A percentile compares a stretch with the other conserved stretches of the same genome.
Conservation (phyloP, 192 early-diverging fungal species). For the Backusella australiensis region DNA sequence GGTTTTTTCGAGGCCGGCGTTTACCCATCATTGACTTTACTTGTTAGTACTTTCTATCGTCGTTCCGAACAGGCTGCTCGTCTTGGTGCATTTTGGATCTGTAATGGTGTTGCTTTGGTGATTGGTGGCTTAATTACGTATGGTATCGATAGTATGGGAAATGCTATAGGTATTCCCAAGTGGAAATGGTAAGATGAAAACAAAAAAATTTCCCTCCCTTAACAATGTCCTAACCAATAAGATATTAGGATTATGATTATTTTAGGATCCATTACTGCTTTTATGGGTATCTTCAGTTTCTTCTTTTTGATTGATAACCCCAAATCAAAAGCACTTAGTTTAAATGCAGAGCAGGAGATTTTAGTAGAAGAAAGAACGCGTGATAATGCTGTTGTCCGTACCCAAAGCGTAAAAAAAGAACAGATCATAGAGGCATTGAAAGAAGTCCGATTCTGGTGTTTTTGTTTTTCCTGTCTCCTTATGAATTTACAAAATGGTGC, state of each 20-base stretch:
- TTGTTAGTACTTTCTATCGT: slow-evolving; percentile 27
- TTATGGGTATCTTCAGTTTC: slow-evolving; percentile 20
- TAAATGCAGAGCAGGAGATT: background rate
- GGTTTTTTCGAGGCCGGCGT: slow-evolving; percentile 30
- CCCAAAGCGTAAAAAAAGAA: slow-evolving; percentile 11
- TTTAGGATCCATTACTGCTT: slow-evolving; percentile 19
- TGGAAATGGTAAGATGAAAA: slow-evolving; percentile 31
- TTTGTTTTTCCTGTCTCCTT: slow-evolving; percentile 5
- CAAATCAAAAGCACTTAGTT: background rate
- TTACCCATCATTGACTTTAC: slow-evolving; percentile 14
- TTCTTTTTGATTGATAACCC: slow-evolving; percentile 29
- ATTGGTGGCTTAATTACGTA: slow-evolving; percentile 30
- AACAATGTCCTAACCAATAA: background rate
- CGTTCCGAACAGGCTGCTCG: slow-evolving; percentile 13
- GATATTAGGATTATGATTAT: slow-evolving; percentile 29
- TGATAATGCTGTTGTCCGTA: slow-evolving; percentile 26
- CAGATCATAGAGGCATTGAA: slow-evolving; percentile 25
- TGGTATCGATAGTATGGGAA: slow-evolving; percentile 23
- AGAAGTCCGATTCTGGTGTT: slow-evolving; percentile 23
- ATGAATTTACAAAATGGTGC: slow-evolving; percentile 28
- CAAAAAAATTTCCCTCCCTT: too few relatives aligned
- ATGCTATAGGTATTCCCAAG: background rate
- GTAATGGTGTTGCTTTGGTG: slow-evolving; percentile 21
- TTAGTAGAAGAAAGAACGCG: slow-evolving; percentile 16
- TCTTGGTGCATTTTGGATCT: slow-evolving; percentile 19